Conservation (phyloP, 306 rosid genomes). For the Fragaria iinumae region DNA sequence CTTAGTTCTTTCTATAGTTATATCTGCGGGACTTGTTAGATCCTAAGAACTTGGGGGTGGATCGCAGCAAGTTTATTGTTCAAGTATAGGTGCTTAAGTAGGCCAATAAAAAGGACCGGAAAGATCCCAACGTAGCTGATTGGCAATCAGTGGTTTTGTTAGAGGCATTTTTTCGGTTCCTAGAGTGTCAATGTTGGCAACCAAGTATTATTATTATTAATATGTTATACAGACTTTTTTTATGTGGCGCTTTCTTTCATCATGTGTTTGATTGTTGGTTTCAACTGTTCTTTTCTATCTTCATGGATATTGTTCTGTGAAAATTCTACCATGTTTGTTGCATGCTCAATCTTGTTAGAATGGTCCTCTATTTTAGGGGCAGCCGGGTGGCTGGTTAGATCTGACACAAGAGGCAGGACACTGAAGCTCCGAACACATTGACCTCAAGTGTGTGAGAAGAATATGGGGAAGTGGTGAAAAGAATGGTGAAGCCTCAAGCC, state of each 20-base stretch:
- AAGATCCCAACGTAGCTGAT: conserved; percentile 13
- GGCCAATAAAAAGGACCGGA: conserved; percentile 30
- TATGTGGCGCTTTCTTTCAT: neutral
- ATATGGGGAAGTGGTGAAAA: neutral
- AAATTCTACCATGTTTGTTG: neutral
- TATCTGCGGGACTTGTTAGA: conserved; percentile 15
- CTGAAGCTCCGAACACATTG: neutral
- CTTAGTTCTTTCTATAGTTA: neutral
- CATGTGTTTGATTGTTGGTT: neutral
- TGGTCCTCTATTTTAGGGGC: neutral
- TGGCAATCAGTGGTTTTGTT: conserved; percentile 12
- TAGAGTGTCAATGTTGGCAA: neutral
- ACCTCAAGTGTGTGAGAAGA: neutral
- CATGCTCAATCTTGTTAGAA: neutral
- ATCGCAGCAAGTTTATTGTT: neutral
- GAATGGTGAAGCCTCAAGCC: neutral
- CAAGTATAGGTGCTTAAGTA: conserved; percentile 7
- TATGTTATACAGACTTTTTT: neutral
- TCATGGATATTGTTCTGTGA: neutral
- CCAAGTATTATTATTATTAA: neutral
- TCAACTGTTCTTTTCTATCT: neutral
- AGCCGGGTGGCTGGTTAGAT: neutral
- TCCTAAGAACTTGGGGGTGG: neutral
- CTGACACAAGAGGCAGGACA: neutral
- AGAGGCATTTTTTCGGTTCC: conserved; percentile 23